Evolutionary conservation across 306 rosid species (phyloP).

Genomic region (Malus domestica): ASM211411v1 NC_041797.1:3377001-3377500

Average conservation of each 20-base stretch:
- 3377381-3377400: slow-evolving; percentile 68
- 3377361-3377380: slow-evolving; percentile 72
- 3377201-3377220: slow-evolving; percentile 93
- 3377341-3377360: slow-evolving; percentile 88
- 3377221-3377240: slow-evolving; percentile 74
- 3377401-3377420: slow-evolving; percentile 2
- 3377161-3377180: slow-evolving; percentile 97
- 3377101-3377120: slow-evolving; percentile 3
- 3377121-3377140: slow-evolving; percentile 12
- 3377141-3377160: slow-evolving; percentile 82
- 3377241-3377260: slow-evolving; percentile 19
- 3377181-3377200: slow-evolving; percentile 94
- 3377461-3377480: neutral
- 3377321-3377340: slow-evolving; percentile 92
- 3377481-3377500: neutral
- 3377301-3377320: slow-evolving; percentile 34
- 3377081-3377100: neutral
- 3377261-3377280: slow-evolving; percentile 5
- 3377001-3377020: neutral
- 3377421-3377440: neutral
- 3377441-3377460: neutral
- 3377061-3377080: neutral
- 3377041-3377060: neutral
- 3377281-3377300: slow-evolving; percentile 17
- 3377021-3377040: neutral